These are phyloP conservation scores for Guillardia theta DNA, from an alignment of 78 protist species.

Conservation along the genomic window DNA sequence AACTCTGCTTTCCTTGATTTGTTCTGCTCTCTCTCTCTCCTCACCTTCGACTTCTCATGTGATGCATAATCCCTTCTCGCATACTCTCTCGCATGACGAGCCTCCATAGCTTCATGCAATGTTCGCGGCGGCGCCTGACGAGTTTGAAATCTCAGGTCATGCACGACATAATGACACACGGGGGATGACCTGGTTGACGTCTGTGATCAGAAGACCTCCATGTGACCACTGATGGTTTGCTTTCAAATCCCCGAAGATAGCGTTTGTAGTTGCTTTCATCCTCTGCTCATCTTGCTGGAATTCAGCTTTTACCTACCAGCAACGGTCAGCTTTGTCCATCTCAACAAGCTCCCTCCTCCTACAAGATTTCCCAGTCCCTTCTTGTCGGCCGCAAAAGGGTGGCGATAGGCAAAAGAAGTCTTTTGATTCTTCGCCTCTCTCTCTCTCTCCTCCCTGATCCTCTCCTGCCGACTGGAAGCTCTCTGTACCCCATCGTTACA, in stretches of 20 bases:
- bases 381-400: background rate
- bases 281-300: background rate
- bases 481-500: too few species aligned
- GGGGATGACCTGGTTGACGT: background rate
- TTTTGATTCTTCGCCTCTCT: too few species aligned
- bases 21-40: too few species aligned
- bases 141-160: background rate
- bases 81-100: too few species aligned
- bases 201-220: background rate
- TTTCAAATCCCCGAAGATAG: background rate
- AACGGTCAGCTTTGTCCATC: too few species aligned
- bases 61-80: too few species aligned
- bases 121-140: background rate
- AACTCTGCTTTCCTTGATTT: too few species aligned
- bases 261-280: background rate
- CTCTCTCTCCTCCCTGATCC: too few species aligned
- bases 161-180: background rate
- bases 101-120: background rate
- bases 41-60: too few species aligned
- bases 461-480: too few species aligned
- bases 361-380: background rate
- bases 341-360: too few species aligned
- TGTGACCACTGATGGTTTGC: background rate
- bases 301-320: too few species aligned
- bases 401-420: background rate